phyloP scores from a whole-genome alignment of 345 rosid species.

The Salix caprea region DNA sequence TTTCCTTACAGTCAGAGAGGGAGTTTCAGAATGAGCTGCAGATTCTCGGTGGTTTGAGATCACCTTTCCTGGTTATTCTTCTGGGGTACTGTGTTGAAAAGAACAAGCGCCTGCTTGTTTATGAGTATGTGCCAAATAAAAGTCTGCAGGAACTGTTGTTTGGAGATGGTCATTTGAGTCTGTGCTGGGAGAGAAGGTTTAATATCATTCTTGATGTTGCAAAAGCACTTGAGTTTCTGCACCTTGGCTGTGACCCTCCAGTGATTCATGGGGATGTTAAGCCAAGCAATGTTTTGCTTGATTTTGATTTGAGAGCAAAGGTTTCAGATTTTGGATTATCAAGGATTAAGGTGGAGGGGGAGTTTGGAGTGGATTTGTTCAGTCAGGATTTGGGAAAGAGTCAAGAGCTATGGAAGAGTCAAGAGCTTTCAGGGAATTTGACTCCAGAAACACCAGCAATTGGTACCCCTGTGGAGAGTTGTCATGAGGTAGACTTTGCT shows the following conservation, averaged over 20 bases:
- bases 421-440: constrained; percentile 60
- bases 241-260: constrained; percentile 86
- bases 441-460: constrained; percentile 35
- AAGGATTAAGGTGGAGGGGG: constrained; percentile 78
- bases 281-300: constrained; percentile 90
- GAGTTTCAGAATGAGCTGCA: constrained; percentile 97
- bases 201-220: constrained; percentile 73
- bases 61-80: constrained; percentile 68
- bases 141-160: constrained; percentile 82
- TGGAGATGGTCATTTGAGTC: constrained; percentile 44
- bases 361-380: constrained; percentile 69
- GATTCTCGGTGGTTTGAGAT: constrained; percentile 83
- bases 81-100: constrained; percentile 86
- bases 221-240: constrained; percentile 79
- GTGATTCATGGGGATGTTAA: constrained; percentile 96
- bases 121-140: constrained; percentile 92
- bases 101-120: constrained; percentile 66
- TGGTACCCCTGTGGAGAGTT: constrained; percentile 26
- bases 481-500: constrained; percentile 77
- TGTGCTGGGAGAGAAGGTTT: constrained; percentile 78
- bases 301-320: constrained; percentile 76
- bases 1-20: constrained; percentile 65
- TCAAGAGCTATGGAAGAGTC: constrained; percentile 65
- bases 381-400: constrained; percentile 83
- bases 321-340: constrained; percentile 93